These are phyloP conservation scores for Mallotus repandus DNA, from an alignment of 441 rosid genomes.

Conservation along the genomic window DNA sequence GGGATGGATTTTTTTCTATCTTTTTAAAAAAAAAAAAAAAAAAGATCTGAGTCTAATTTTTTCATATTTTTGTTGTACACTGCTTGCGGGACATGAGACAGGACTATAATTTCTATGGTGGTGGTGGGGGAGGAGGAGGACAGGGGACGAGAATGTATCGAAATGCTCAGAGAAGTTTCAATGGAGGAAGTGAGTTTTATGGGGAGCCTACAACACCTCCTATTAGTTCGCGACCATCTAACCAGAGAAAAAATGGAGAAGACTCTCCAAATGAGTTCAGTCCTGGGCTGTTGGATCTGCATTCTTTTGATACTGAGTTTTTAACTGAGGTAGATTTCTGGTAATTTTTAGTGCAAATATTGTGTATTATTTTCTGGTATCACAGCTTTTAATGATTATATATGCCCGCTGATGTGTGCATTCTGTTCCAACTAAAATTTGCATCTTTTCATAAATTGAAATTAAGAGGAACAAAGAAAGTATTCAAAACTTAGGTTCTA, in stretches of 20 bases:
- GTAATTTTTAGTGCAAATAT: slow-evolving; percentile 1
- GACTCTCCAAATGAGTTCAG: slow-evolving; percentile 78
- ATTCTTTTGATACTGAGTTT: slow-evolving; percentile 93
- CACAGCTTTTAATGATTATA: background rate
- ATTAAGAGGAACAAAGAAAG: background rate
- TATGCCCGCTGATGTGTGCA: background rate
- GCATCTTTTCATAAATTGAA: background rate
- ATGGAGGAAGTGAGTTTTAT: slow-evolving; percentile 62
- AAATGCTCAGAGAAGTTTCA: slow-evolving; percentile 62
- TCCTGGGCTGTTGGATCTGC: slow-evolving; percentile 98
- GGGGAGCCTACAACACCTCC: slow-evolving; percentile 84
- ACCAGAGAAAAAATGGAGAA: slow-evolving; percentile 66
- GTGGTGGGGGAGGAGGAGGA: slow-evolving; percentile 49
- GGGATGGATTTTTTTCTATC: background rate
- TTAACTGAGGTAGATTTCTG: slow-evolving; percentile 72
- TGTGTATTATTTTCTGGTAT: background rate
- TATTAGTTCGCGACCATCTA: slow-evolving; percentile 51
- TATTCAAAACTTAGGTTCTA: too few species aligned
- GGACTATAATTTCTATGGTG: slow-evolving; percentile 84
- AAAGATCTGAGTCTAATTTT: slow-evolving; percentile 29
- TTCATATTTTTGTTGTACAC: slow-evolving; percentile 19
- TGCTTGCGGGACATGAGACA: slow-evolving; percentile 32
- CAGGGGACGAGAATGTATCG: slow-evolving; percentile 63
- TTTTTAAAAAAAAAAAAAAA: background rate
- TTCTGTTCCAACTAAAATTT: background rate